Percentiles rank a stretch among this genome's conserved stretches.
Evolutionary conservation across 257 asterid genomes (phyloP).

Genomic region (Plantago ovata): DNA sequence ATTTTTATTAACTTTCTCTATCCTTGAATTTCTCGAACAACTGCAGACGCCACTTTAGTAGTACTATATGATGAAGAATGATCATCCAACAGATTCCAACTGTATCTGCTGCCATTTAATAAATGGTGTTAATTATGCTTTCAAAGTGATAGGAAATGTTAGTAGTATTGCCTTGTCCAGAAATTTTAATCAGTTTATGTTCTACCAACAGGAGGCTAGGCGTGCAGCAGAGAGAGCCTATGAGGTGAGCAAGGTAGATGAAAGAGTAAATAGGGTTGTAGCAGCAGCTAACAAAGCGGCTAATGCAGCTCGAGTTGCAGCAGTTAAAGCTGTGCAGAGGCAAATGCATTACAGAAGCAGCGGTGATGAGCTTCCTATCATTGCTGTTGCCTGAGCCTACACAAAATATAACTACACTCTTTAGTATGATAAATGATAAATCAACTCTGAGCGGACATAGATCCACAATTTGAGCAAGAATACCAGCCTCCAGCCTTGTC

Average conservation of each 20-base stretch:
- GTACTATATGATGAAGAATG: too few species aligned
- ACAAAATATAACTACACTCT: neutral
- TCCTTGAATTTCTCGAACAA: too few species aligned
- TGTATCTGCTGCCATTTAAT: too few species aligned
- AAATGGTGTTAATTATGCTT: neutral
- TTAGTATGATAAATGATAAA: constrained; percentile 8
- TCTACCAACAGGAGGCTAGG: constrained; percentile 61
- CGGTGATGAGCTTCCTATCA: constrained; percentile 49
- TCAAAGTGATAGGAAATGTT: neutral
- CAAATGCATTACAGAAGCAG: constrained; percentile 70
- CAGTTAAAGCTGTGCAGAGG: constrained; percentile 79
- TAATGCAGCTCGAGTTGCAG: constrained; percentile 84
- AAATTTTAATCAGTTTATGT: constrained; percentile 4
- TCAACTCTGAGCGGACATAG: constrained; percentile 22
- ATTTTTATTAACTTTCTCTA: too few species aligned
- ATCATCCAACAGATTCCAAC: too few species aligned
- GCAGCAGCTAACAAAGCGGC: constrained; percentile 76
- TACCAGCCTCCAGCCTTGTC: too few species aligned
- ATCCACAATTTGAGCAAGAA: too few species aligned
- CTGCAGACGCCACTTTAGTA: too few species aligned
- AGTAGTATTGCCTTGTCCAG: neutral
- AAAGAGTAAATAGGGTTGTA: constrained; percentile 76
- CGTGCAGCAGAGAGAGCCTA: constrained; percentile 75
- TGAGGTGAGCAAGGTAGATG: constrained; percentile 79
- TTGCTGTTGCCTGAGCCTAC: constrained; percentile 29